These are phyloP conservation scores for Coffea eugenioides DNA, from an alignment of 257 asterid genomes.

Conservation along the genomic window DNA sequence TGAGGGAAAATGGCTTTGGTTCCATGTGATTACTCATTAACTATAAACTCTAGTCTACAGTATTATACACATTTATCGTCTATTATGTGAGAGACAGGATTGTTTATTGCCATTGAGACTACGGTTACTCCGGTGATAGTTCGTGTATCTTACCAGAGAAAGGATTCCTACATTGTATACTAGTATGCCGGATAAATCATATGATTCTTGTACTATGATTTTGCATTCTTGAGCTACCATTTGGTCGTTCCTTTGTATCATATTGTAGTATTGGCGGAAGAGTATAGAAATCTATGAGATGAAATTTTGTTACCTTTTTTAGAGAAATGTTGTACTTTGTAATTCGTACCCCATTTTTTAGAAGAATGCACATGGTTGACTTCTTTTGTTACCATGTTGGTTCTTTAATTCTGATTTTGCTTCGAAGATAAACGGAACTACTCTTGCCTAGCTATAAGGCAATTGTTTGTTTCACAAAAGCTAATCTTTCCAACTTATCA, in stretches of 20 bases:
- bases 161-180: not conserved
- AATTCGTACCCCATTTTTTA: not conserved
- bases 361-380: not conserved
- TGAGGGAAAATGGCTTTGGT: constrained; percentile 81
- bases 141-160: not conserved
- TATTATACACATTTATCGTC: not conserved
- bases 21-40: constrained; percentile 21
- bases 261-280: not conserved
- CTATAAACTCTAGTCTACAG: not conserved
- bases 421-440: not conserved
- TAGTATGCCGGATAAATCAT: not conserved
- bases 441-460: not conserved
- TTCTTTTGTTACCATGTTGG: too few relatives aligned
- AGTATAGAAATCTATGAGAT: not conserved
- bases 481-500: not conserved
- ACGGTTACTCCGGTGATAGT: not conserved
- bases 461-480: not conserved
- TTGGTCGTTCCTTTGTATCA: not conserved
- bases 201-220: not conserved
- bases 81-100: not conserved
- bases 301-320: not conserved
- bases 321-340: not conserved
- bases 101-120: not conserved
- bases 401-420: not conserved
- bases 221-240: not conserved